Evolutionary conservation across 163 green algal genomes (phyloP).

Genomic region (Chloromonas sp.): DNA sequence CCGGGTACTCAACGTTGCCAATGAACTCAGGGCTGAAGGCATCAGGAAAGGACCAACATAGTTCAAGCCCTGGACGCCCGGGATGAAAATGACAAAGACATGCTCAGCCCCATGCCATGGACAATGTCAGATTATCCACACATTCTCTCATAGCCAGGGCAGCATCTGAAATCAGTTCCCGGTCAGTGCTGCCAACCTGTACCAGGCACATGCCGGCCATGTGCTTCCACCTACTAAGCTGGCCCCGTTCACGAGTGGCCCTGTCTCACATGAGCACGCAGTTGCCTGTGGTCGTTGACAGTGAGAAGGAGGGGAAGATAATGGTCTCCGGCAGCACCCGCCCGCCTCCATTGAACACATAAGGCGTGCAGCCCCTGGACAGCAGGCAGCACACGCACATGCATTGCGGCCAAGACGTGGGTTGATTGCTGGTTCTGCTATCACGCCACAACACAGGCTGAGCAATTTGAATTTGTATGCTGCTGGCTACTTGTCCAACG

Average conservation of each 20-base stretch:
- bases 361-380: constrained; percentile 9
- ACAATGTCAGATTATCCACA: no score
- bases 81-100: neutral
- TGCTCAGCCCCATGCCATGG: no score
- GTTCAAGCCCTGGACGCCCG: neutral
- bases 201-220: no score
- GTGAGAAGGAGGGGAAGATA: constrained; percentile 4
- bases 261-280: constrained; percentile 5
- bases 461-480: neutral
- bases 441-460: neutral
- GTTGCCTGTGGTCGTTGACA: constrained; percentile 4
- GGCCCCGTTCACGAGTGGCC: no score
- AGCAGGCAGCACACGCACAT: constrained; percentile 1
- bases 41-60: neutral
- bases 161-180: no score
- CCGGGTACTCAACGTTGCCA: neutral
- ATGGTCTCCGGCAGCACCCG: neutral
- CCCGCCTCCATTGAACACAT: constrained; percentile 1
- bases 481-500: neutral
- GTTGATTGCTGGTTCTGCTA: neutral
- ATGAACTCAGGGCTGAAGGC: constrained; percentile 2
- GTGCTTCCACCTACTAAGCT: no score
- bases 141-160: no score
- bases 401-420: neutral
- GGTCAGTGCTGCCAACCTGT: no score